Percentiles rank a stretch among this genome's conserved stretches.
Evolutionary conservation across 495 filamentous ascomycete species (phyloP).

Genomic region (Tuber magnatum): DNA sequence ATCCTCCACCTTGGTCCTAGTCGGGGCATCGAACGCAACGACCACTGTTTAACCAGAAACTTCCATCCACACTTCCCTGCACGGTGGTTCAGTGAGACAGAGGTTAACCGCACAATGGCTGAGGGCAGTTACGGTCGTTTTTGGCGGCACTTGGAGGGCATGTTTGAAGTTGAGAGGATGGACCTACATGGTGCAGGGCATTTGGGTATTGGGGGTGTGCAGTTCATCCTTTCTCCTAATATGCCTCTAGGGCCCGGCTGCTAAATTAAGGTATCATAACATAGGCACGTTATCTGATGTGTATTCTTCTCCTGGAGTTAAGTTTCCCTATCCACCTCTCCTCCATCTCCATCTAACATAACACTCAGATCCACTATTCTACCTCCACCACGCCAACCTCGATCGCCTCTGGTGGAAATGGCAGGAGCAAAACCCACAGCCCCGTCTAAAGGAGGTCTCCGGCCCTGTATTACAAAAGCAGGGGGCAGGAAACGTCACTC

Average conservation of each 20-base stretch:
- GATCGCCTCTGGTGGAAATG: constrained; percentile 56
- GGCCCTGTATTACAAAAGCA: constrained; percentile 25
- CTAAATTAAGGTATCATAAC: background rate
- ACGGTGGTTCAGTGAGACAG: constrained; percentile 19
- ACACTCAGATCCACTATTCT: constrained; percentile 50
- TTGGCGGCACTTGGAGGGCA: constrained; percentile 49
- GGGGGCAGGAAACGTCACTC: constrained; percentile 23
- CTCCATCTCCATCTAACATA: background rate
- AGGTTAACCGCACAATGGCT: constrained; percentile 33
- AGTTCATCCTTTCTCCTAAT: background rate
- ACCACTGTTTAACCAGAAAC: constrained; percentile 44
- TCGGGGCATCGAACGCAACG: constrained; percentile 14
- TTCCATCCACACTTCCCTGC: constrained; percentile 47
- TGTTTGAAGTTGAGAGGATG: constrained; percentile 45
- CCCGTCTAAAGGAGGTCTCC: constrained; percentile 19
- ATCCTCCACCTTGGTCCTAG: constrained; percentile 24
- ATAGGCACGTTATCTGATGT: constrained; percentile 28
- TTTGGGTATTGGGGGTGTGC: constrained; percentile 50
- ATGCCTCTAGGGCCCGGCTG: background rate
- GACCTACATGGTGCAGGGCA: constrained; percentile 63
- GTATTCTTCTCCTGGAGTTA: constrained; percentile 31
- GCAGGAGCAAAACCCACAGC: constrained; percentile 47
- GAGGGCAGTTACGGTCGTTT: constrained; percentile 50
- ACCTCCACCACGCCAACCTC: constrained; percentile 53
- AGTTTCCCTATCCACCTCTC: background rate